Base-by-base conservation (phyloP, 2,329 filamentous ascomycete species). In the Amylocarpus encephaloides region DNA sequence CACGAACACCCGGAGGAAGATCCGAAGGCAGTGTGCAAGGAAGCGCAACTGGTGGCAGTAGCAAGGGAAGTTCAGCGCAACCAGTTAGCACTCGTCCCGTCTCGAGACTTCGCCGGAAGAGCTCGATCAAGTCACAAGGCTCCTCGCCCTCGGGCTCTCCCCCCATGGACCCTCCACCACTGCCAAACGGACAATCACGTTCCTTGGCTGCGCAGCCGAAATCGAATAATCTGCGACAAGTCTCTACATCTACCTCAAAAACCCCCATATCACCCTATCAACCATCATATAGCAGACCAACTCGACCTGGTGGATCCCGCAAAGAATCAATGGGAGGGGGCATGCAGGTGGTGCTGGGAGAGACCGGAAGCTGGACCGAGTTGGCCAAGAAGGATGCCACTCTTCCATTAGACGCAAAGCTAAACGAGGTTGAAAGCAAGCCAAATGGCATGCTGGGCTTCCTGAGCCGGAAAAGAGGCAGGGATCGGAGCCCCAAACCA, bases 391-490 rank as follows among this genome's bases (percentile, higher is more conserved):
- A 91, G 62, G 91, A 89, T 62, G 79, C 85, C 45, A 90, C 85
- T 2, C 73, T 92, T 35, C 80, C 83, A 1, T 76, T 79, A 0
- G 84, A 89, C 64, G 84, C 83, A 3, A 78, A 74, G 50, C 72
- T 75, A 15, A 67, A 70, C 1, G 67, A 65, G n/a, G 72, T 71
- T 52, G 73, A 70, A 58, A 72, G 77, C 52, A 71, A 78, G 57
- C 80, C 82, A n/a, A 82, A 84, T 15, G 88, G 91, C 46, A 92
- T 96, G 77, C 85, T 97, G 58, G 88, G 89, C 1, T 94, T 98
- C 67, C 74, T 97, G 53, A 88, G 80, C 57, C 78, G 91, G 63
- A 95, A 95, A 72, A 95, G 88, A 73, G 89, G 91, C 26, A 78
- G 91, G 56, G 89, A 90, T 49, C 83, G 90, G 68, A 96, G 90